These are phyloP conservation scores for Aspergillus floridensis DNA, from an alignment of 2,329 filamentous ascomycete genomes.

Conservation along the genomic window DNA sequence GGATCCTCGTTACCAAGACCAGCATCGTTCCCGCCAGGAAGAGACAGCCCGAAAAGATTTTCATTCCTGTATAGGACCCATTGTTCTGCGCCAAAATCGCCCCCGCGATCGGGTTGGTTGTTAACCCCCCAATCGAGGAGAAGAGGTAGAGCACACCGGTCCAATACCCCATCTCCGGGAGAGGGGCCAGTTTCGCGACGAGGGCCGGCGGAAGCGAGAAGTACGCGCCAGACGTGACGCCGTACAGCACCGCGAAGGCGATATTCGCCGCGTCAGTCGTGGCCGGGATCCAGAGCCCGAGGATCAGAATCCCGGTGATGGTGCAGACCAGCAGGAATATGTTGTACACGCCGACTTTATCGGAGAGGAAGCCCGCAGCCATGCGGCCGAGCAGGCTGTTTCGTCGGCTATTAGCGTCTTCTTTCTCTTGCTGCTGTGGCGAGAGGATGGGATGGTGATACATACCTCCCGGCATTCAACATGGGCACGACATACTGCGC, in stretches of 20 bases:
- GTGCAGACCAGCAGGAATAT: constrained; percentile 2
- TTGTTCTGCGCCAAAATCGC: not conserved
- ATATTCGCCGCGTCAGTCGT: not conserved
- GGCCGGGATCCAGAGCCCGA: constrained; percentile 9
- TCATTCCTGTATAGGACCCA: constrained; percentile 5
- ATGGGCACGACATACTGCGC: constrained; percentile 3
- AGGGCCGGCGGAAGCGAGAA: constrained; percentile 3
- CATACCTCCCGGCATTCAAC: constrained; percentile 7
- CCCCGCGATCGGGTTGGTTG: constrained; percentile 7
- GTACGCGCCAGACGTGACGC: constrained; percentile 7
- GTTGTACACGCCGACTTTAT: constrained; percentile 7
- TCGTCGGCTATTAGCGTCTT: not conserved
- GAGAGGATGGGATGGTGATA: not conserved
- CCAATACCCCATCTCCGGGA: constrained; percentile 6
- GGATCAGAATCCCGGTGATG: constrained; percentile 3
- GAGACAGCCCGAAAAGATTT: constrained; percentile 4
- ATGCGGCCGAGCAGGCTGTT: constrained; percentile 6
- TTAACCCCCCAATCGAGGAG: constrained; percentile 4
- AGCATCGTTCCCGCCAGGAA: constrained; percentile 1
- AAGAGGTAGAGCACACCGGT: constrained; percentile 5
- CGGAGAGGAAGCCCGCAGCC: not conserved
- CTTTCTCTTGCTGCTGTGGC: no score
- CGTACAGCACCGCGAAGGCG: constrained; percentile 3
- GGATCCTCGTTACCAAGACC: not conserved
- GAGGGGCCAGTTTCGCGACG: constrained; percentile 2